Evolutionary conservation across 2,329 filamentous ascomycete genomes (phyloP), one percentile per base, ranked within the genome.

Genomic region (Talaromyces islandicus): DNA sequence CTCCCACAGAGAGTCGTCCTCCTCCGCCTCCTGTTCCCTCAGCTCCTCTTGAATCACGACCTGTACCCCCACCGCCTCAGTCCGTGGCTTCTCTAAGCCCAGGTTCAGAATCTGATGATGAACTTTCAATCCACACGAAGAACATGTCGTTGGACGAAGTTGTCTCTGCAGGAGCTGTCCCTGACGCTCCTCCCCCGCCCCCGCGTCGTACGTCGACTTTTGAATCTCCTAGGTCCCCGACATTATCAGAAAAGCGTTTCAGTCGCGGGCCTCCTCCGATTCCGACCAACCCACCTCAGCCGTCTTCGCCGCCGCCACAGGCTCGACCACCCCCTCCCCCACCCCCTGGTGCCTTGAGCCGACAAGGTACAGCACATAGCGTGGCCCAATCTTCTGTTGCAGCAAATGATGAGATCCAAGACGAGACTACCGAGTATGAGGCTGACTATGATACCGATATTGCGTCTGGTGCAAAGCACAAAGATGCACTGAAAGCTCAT

Each of bases 381-480:
- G 25, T 57, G n/a, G 48, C 46, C 14, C 35, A 52, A n/a, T 48
- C 59, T 19, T 30, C 57, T 27, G 73, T 69, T 57, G 64, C 64
- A 17, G 66, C 76, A 78, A 62, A 82, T 77, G 77, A 83, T 46
- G 87, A 88, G 14, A 87, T 86, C 27, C 88, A 89, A 61, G 91
- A 89, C 61, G 92, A 95, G 69, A 83, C 91, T 35, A 95, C 91
- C 0, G 93, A 97, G 70, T 97, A 97, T 70, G 94, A 99, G 71
- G 94, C 93, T 7, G 94, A 97, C 70, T 97, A 97, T 71, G 94
- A 97, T 68, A 97, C 94, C 7, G 94, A 97, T 71, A 97, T 97
- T 70, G 92, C 89, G 1, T 91, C 92, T n/a, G 88, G 91, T 10
- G 91, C 86, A n/a, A 91, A 90, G 59, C 91, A 96, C 74, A 97